Evolutionary conservation across 73 alveolate genomes (phyloP).

Genomic region (Tetrahymena malaccensis): DNA sequence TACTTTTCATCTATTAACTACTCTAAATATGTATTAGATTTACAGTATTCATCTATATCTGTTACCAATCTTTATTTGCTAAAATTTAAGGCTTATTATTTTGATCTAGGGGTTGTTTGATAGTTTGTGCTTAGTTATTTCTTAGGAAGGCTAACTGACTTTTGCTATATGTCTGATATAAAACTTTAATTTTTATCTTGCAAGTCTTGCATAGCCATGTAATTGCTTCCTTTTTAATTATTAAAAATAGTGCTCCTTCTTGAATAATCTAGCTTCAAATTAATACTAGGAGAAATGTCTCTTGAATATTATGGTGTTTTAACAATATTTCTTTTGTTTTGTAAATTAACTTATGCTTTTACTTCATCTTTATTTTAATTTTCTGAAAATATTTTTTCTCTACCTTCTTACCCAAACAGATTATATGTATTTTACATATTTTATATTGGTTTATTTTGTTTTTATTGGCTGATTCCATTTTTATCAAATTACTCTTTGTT

Average conservation of each 20-base stretch:
- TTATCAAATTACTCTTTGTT: neutral
- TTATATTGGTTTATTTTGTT: neutral
- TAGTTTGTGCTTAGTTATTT: neutral
- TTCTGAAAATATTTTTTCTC: neutral
- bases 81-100: neutral
- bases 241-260: neutral
- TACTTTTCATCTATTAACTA: neutral
- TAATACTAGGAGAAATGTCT: neutral
- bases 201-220: neutral
- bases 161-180: neutral
- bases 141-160: neutral
- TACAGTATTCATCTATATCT: neutral
- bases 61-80: neutral
- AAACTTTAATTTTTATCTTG: neutral
- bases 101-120: neutral
- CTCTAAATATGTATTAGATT: neutral
- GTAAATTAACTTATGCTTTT: neutral
- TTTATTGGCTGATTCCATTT: too few species aligned
- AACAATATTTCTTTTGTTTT: neutral
- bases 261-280: neutral
- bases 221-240: neutral
- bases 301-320: neutral
- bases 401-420: neutral
- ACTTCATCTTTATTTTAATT: neutral
- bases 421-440: too few species aligned